Evolutionary conservation across 441 rosid genomes (phyloP).

Genomic region (Corymbia calophylla): DNA sequence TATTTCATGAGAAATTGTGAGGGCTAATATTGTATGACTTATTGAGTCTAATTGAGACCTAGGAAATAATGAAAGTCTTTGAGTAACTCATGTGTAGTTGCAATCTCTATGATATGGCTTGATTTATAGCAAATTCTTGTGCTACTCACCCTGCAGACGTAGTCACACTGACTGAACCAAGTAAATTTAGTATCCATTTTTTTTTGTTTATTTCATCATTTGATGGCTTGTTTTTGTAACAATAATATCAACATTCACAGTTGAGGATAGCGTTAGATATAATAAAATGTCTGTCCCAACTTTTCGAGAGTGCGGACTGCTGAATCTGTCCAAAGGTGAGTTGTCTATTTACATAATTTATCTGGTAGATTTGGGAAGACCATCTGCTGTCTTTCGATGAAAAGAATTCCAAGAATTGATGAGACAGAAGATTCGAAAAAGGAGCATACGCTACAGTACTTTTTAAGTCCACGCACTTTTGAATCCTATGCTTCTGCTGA

Average conservation of each 20-base stretch:
- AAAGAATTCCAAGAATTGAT: neutral
- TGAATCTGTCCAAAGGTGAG: neutral
- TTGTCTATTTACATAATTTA: neutral
- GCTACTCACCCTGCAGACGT: accelerated
- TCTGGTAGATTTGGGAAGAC: neutral
- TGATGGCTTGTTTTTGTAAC: neutral
- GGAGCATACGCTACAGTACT: neutral
- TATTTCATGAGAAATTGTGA: neutral
- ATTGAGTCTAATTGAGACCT: neutral
- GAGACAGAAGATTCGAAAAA: neutral
- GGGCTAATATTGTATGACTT: neutral
- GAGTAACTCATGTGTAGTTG: neutral
- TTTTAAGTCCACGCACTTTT: neutral
- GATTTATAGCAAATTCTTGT: neutral
- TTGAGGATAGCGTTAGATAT: neutral
- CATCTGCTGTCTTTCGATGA: neutral
- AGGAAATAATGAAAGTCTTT: accelerated
- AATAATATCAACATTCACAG: neutral
- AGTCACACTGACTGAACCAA: neutral
- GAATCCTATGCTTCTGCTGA: neutral
- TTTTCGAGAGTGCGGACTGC: neutral
- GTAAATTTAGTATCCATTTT: neutral
- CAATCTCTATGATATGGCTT: neutral
- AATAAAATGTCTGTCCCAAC: neutral
- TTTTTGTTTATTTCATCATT: neutral